Base-by-base conservation (phyloP, 176 grass and related monocot genomes). In the Oryza officinalis region DNA sequence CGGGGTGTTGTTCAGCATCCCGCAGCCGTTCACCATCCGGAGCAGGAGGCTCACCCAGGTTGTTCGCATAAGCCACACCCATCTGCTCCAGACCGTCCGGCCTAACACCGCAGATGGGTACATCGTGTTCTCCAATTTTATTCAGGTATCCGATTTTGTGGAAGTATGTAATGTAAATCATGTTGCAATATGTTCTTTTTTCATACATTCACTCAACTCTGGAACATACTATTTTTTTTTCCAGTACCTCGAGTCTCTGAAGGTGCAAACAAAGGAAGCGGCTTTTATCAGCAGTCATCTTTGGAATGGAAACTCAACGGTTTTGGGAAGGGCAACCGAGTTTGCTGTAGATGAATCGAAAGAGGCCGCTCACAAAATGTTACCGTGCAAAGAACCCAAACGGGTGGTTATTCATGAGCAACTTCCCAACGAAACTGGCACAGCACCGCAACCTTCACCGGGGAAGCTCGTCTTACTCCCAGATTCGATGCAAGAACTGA, bases 1-100 rank as follows among this genome's bases (percentile, higher is more conserved):
- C 2, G 88, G 86, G 6, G 92, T 90, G 41, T 63, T 94, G 32
- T 20, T 94, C 45, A 72, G 83, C 82, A 80, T 81, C 45, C 86
- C 92, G 3, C 88, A 94, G 70, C 92, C 88, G 1, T 94, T 94
- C 70, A 86, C 88, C 26, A 43, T 90, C 28, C 78, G 88, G 8
- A 80, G 74, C 85, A 83, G 67, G 71, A 72, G 66, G 27, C 79
- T 94, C 59, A 80, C 86, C 13, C 70, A 93, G 59, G 88, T 83
- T 0, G 80, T 88, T 37, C 75, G 79, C 75, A 68, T 90, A 66
- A 77, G 65, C 82, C 92, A 31, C 18, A 78, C 0, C 43, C 92
- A 84, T 82, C 80, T 94, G 32, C 61, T 60, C 64, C 80, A 81
- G 45, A 77, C 78, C 9, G 10, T 90, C 46, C 28, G 74, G 20